phyloP scores from a whole-genome alignment of 129 eudicot species.

The Arctium minus region DNA sequence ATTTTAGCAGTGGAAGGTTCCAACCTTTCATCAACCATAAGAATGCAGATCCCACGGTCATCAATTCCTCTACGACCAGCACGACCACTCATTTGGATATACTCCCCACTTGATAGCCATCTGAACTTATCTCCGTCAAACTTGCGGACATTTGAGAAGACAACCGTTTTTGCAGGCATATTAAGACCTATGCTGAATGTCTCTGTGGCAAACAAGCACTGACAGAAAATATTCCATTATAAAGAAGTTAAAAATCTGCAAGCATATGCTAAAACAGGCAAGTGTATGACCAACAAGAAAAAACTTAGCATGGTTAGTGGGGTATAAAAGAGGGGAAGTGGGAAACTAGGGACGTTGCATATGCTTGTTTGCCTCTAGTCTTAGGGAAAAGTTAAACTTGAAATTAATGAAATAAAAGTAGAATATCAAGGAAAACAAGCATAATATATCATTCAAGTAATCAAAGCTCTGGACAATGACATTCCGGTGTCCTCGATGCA shows the following conservation, averaged over 20 bases:
- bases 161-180: constrained; percentile 99
- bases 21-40: constrained; percentile 96
- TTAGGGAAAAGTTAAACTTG: neutral
- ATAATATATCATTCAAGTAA: no score
- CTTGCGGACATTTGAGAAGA: constrained; percentile 94
- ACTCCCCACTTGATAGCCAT: constrained; percentile 98
- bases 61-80: constrained; percentile 99
- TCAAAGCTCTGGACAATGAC: no score
- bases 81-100: constrained; percentile 99
- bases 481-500: no score
- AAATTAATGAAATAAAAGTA: no score
- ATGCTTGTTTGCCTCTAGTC: no score
- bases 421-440: neutral
- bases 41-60: constrained; percentile 98
- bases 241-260: neutral
- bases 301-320: neutral
- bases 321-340: neutral
- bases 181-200: constrained; percentile 98
- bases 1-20: constrained; percentile 97
- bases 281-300: neutral
- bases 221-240: constrained; percentile 28
- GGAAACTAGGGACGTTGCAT: neutral
- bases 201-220: constrained; percentile 99
- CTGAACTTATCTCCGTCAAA: constrained; percentile 99
- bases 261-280: constrained; percentile 5